Base-by-base conservation (phyloP, 805 yeast species). In the Myxozyma mucilagina region DNA sequence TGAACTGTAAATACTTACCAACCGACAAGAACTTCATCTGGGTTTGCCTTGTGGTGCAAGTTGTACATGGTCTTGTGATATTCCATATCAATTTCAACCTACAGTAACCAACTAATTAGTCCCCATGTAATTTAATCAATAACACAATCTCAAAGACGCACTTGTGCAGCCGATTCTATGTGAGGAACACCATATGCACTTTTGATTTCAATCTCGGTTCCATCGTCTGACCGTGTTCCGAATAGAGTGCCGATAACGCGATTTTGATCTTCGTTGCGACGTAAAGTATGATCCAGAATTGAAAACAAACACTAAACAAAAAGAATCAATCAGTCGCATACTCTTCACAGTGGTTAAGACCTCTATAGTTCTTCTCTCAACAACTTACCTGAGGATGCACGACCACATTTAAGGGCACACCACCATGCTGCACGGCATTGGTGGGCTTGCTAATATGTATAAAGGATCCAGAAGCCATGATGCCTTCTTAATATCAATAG, bases 151-250 rank as follows among this genome's bases (percentile, higher is more conserved):
- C 10, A 16, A 24, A n/a, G 14, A 34, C 61, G 9, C 20, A 59
- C 64, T 66, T 89, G 86, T 63, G 87, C 94, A 44, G 85, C 89
- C 53, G 81, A 81, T 72, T 88, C 96, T 53, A 78, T 79, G 70
- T 89, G 89, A 48, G 96, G 94, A 59, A 90, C 94, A 73, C 89
- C 81, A 74, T 86, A 90, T 18, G 90, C 87, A 64, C 84, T 88
- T 71, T 84, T 82, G 69, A 90, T 78, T 69, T 86, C 93, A 48
- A 88, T 80, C 69, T 82, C 87, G 16, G 83, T 76, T 13, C 96
- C 96, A 72, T 90, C 96, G 63, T 90, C 96, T 31, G 92, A 86
- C 73, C 96, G 82, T 51, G 81, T 75, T 38, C 97, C 97, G 50
- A 90, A 78, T 61, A 90, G 80, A 13, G 96, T 88, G 63, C 97